These are phyloP conservation scores for Yamadazyma diospyri DNA, from an alignment of 1,139 yeast genomes.

Conservation along the genomic window DNA sequence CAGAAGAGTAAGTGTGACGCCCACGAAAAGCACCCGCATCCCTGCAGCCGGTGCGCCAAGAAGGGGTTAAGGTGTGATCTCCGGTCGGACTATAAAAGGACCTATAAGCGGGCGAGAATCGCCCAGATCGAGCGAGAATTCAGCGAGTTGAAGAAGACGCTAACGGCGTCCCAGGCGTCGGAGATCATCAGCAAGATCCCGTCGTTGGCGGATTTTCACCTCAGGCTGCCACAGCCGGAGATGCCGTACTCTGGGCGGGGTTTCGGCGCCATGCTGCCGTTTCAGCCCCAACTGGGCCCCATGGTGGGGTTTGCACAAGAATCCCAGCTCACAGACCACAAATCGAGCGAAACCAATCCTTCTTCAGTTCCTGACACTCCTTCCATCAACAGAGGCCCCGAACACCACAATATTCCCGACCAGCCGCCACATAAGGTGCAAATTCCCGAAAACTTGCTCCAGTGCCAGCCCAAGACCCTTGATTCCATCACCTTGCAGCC, in stretches of 20 bases:
- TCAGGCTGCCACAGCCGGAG: too few species aligned
- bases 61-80: constrained; percentile 68
- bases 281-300: background rate
- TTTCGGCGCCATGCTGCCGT: background rate
- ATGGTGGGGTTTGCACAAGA: background rate
- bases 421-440: constrained; percentile 8
- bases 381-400: constrained; percentile 18
- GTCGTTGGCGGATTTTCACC: constrained; percentile 18
- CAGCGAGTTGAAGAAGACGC: constrained; percentile 56
- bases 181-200: constrained; percentile 39
- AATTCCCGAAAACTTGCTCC: constrained; percentile 39
- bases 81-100: constrained; percentile 79
- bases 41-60: constrained; percentile 79
- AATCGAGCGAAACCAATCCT: constrained; percentile 15
- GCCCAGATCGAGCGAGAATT: constrained; percentile 83
- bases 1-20: constrained; percentile 92
- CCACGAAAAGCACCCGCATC: constrained; percentile 67
- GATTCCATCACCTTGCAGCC: constrained; percentile 63
- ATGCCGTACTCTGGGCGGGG: too few species aligned
- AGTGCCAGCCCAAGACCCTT: constrained; percentile 62
- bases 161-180: constrained; percentile 50
- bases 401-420: background rate
- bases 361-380: constrained; percentile 33
- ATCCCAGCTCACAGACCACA: constrained; percentile 1
- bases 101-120: constrained; percentile 81